Evolutionary conservation across 371 early-diverging fungal species (phyloP), one percentile per base, ranked within the genome.

Genomic region (Actinomortierella ambigua): DNA sequence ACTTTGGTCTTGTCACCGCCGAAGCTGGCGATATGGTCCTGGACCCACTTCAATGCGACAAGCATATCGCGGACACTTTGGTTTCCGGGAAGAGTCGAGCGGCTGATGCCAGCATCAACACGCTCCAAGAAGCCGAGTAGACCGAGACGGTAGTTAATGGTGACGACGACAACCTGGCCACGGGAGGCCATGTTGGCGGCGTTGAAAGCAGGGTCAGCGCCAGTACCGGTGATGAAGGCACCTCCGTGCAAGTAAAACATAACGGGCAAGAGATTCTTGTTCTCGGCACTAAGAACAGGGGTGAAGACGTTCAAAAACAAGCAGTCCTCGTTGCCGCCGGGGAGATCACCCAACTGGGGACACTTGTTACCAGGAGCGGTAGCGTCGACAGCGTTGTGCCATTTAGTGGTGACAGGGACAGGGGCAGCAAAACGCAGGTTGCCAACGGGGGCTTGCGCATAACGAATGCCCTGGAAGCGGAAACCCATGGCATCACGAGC

Each of bases 31-130:
- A 81, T 79, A 61, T 83, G 78, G 20, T 51, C 61, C 44, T 75
- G 52, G 17, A 83, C 75, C 83, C 83, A 83, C n/a, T 69, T 41
- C 13, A 83, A 50, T 4, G 81, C 83, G 0, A 76, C 44, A 7
- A 62, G 52, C 50, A 43, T 54, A 40, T 63, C 62, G 7, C 46
- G 62, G 29, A 68, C n/a, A 3, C 47, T 62, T 22, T 55, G 62
- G 29, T 68, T 62, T 14, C 68, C 68, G 29, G 68, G 62, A n/a
- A 55, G 55, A 5, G 42, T 28, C 0, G 62, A 62, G n/a, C 59
- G 29, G 0, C 47, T 11, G 50, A 53, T 54, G 0, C n/a, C n/a
- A 48, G 48, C 18, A 22, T 22, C 22, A 48, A 11, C 8, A 48
- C 2, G 15, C 18, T 22, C 24, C 9, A 48, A 22, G 20, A 17